phyloP scores from a whole-genome alignment of 768 basidiomycete genomes.

The Pulveroboletus ravenelii region DNA sequence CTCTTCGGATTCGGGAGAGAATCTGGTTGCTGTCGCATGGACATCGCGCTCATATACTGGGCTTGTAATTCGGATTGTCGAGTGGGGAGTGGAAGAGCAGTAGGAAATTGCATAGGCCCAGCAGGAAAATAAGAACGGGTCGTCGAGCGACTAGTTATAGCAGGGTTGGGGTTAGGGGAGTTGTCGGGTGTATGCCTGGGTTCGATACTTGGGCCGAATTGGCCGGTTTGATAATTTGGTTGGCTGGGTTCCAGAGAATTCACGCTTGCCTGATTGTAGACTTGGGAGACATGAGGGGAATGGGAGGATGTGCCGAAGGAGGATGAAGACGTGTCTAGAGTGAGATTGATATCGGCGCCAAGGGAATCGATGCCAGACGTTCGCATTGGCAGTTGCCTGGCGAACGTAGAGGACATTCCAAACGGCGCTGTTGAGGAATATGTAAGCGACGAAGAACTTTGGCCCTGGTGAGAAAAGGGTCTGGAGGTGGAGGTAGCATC shows the following conservation, averaged over 20 bases:
- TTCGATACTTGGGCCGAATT: slow-evolving; percentile 3
- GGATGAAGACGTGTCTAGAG: slow-evolving; percentile 15
- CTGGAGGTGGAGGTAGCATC: slow-evolving; percentile 4
- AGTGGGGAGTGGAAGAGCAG: slow-evolving; percentile 24
- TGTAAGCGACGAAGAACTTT: not conserved
- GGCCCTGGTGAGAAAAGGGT: slow-evolving; percentile 12
- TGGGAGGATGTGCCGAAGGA: slow-evolving; percentile 11
- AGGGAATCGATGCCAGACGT: slow-evolving; percentile 11
- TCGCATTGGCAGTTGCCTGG: slow-evolving; percentile 6
- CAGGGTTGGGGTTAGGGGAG: slow-evolving; percentile 7
- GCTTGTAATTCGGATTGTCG: slow-evolving; percentile 29
- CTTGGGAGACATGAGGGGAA: slow-evolving; percentile 6
- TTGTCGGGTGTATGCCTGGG: slow-evolving; percentile 7
- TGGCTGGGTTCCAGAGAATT: slow-evolving; percentile 11
- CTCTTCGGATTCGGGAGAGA: slow-evolving; percentile 15
- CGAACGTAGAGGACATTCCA: slow-evolving; percentile 9
- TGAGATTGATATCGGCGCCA: slow-evolving; percentile 1
- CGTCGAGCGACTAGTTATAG: slow-evolving; percentile 1
- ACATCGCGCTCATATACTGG: slow-evolving; percentile 16
- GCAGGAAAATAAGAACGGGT: slow-evolving; percentile 16
- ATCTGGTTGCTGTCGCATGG: slow-evolving; percentile 1
- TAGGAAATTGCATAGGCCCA: slow-evolving; percentile 31
- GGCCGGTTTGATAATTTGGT: slow-evolving; percentile 13
- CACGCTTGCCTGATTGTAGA: slow-evolving; percentile 12
- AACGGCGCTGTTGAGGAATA: slow-evolving; percentile 10